Conservation (phyloP, 2,329 filamentous ascomycete species). For the Rugonectria rugulosa region DNA sequence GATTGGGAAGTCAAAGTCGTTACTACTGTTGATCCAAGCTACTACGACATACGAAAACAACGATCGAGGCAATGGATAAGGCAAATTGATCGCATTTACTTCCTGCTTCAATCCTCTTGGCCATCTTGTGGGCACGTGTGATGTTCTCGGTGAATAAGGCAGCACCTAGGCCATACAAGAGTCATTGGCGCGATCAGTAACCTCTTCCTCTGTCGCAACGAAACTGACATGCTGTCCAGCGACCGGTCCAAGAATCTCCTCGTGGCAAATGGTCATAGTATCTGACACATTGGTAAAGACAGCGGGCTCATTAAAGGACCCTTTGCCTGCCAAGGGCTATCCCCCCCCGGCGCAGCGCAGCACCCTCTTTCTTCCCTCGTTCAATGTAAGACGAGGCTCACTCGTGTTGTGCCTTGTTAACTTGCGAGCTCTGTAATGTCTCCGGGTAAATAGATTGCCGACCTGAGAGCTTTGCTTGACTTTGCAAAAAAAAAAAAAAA, state of each 20-base stretch:
- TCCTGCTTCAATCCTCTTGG: constrained; percentile 65
- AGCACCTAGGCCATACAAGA: constrained; percentile 66
- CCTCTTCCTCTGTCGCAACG: constrained; percentile 51
- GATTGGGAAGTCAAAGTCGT: constrained; percentile 50
- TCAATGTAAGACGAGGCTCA: constrained; percentile 75
- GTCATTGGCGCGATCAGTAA: constrained; percentile 52
- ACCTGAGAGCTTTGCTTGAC: no score
- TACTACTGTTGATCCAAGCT: constrained; percentile 58
- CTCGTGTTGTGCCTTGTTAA: constrained; percentile 75
- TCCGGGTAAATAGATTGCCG: constrained; percentile 73
- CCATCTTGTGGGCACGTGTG: constrained; percentile 53
- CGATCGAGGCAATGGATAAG: not conserved
- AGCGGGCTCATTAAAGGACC: not conserved
- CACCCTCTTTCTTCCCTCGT: constrained; percentile 62
- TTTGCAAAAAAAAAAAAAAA: no score
- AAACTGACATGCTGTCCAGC: constrained; percentile 47
- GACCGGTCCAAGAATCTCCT: constrained; percentile 55
- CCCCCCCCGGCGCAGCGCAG: not conserved
- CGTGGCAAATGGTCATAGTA: constrained; percentile 23
- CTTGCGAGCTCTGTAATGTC: constrained; percentile 78
- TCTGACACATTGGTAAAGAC: not conserved
- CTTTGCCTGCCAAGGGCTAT: not conserved
- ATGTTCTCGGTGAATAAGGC: constrained; percentile 68
- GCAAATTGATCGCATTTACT: constrained; percentile 23
- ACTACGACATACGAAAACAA: constrained; percentile 23